Percentiles rank a stretch among this genome's conserved stretches.
phyloP scores from a whole-genome alignment of 2,329 filamentous ascomycete species.

The Claviceps humidiphila region DNA sequence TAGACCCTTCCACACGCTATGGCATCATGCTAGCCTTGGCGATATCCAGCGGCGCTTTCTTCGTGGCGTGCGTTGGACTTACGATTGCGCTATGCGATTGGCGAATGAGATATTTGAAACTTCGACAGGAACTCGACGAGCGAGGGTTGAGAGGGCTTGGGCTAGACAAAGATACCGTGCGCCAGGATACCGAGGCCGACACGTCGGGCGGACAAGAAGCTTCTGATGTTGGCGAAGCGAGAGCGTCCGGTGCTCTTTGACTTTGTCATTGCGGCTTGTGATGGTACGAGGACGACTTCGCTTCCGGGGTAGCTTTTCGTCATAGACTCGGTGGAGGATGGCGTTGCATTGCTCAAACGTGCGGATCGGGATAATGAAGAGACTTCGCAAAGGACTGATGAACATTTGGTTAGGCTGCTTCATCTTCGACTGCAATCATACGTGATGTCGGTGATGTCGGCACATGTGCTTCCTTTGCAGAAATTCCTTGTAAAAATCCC shows the following conservation, averaged over 20 bases:
- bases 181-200: background rate
- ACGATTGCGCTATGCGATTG: conserved; percentile 6
- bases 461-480: conserved; percentile 17
- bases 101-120: conserved; percentile 6
- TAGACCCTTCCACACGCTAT: conserved; percentile 4
- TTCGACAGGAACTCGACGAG: conserved; percentile 5
- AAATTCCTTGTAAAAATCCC: conserved; percentile 23
- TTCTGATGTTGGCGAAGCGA: background rate
- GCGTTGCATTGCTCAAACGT: background rate
- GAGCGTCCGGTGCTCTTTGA: conserved; percentile 5
- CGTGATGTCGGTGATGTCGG: background rate
- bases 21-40: conserved; percentile 7
- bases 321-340: background rate
- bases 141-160: conserved; percentile 3
- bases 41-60: conserved; percentile 7
- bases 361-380: background rate
- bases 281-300: background rate
- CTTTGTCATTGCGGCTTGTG: background rate
- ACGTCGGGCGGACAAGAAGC: background rate
- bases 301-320: background rate
- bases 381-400: background rate
- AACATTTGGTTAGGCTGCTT: background rate
- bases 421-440: background rate
- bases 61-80: conserved; percentile 6
- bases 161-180: background rate